phyloP scores from a whole-genome alignment of 306 rosid genomes.

The Fragaria ananassa region DNA sequence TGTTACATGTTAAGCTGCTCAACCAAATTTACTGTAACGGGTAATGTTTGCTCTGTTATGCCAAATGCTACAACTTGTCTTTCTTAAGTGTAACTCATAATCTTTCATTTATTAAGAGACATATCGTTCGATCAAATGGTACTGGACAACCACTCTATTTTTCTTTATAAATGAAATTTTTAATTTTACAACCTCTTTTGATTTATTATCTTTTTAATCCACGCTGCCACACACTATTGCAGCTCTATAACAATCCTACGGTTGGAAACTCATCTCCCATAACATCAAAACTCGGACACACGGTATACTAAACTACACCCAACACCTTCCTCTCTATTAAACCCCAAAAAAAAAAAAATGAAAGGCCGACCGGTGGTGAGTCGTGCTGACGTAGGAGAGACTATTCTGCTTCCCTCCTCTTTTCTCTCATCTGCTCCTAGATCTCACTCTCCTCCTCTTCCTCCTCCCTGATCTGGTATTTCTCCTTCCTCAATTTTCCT shows the following conservation, averaged over 20 bases:
- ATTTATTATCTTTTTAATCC: neutral
- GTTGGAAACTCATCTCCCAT: neutral
- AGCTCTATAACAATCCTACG: neutral
- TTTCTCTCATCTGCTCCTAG: constrained; percentile 30
- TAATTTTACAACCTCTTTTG: no score
- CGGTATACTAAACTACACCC: neutral
- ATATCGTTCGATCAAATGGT: no score
- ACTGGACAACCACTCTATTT: no score
- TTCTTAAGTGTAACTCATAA: no score
- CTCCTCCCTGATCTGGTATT: constrained; percentile 29
- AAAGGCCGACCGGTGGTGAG: constrained; percentile 53
- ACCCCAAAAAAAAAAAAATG: constrained; percentile 14
- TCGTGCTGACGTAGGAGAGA: constrained; percentile 34
- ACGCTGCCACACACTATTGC: neutral
- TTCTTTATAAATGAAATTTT: no score
- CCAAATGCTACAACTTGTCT: no score
- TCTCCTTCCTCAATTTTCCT: neutral
- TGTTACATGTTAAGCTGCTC: no score
- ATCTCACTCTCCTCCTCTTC: constrained; percentile 37
- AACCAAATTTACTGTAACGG: no score
- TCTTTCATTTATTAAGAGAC: no score
- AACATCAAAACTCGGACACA: neutral
- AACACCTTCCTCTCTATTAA: neutral
- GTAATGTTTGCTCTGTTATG: no score
- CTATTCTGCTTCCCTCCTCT: constrained; percentile 24